These are phyloP conservation scores for Thyridium curvatum DNA, from an alignment of 2,329 filamentous ascomycete species.

Conservation along the genomic window DNA sequence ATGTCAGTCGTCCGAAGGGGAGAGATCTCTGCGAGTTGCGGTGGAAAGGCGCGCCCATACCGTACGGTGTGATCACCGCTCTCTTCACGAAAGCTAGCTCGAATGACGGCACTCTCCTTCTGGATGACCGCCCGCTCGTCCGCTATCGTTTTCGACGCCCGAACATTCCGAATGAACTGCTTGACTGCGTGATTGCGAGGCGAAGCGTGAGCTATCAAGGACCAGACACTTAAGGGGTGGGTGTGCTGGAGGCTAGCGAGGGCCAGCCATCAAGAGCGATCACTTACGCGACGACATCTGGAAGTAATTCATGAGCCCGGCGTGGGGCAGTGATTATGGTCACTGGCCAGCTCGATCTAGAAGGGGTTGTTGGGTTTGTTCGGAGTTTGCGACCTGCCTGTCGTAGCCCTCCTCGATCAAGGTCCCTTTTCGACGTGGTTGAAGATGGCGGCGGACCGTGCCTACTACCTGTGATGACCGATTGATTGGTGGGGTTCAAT, in stretches of 20 bases:
- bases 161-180: constrained; percentile 99
- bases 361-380: no score
- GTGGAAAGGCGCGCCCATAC: constrained; percentile 34
- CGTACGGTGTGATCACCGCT: constrained; percentile 85
- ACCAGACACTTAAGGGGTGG: no score
- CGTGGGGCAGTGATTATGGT: constrained; percentile 5
- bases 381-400: no score
- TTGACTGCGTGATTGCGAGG: constrained; percentile 60
- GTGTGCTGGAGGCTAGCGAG: background rate
- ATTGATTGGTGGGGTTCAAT: no score
- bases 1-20: no score
- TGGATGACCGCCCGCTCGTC: constrained; percentile 98
- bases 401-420: no score
- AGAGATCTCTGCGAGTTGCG: no score
- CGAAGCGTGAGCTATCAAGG: no score
- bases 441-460: no score
- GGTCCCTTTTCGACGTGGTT: no score
- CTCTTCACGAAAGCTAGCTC: constrained; percentile 96
- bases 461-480: no score
- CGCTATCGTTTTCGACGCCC: constrained; percentile 96
- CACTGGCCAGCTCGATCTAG: constrained; percentile 2
- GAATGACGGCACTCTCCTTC: constrained; percentile 96
- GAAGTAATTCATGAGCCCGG: constrained; percentile 1
- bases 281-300: no score
- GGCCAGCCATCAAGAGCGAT: background rate